Base-by-base conservation (phyloP, 2,329 filamentous ascomycete species). In the Aspergillus novoparasiticus region DNA sequence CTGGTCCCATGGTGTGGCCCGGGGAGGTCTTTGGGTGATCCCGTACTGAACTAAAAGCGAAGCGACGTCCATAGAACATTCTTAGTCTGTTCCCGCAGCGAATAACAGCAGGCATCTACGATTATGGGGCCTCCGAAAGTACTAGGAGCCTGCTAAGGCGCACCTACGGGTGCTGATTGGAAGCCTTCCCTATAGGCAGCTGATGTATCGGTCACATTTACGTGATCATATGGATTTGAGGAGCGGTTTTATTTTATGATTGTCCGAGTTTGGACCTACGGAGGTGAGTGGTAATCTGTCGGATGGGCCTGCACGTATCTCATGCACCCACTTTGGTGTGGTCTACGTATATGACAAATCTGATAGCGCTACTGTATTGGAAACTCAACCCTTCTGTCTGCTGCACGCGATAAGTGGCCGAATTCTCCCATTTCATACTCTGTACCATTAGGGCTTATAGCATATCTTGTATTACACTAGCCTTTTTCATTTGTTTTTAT, bases 21-120 rank as follows among this genome's bases (percentile, higher is more conserved):
- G 59, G 64, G 55, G 59, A 54, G 16, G 50, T 53, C 59, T 53
- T 46, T 59, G 60, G 64, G 53, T 57, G 66, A 66, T 68, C 64
- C 66, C 60, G 58, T 58, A 58, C 36, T 55, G 57, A 50, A 59
- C 61, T 62, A 60, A 64, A 36, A 43, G 43, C 43, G 56, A 55
- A 67, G 61, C 59, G 53, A 64, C 43, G 48, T 59, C 64, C 57
- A 68, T 68, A 59, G 66, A 68, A 68, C 60, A 66, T 68, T 66
- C 66, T 68, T 68, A 68, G 66, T 63, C 60, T 55, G 43, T 66
- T 68, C 56, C 61, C 61, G 61, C 60, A 41, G 43, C 57, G 58
- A 60, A 57, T 63, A 50, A 28, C 30, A 36, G 21, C 51, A 45
- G 23, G 26, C n/a, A 36, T 36, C n/a, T 23, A 55, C 34, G 21